Percentiles rank a stretch among this genome's conserved stretches.
These are phyloP conservation scores for Sporothrix brunneoviolacea DNA, from an alignment of 2,329 filamentous ascomycete genomes.

Conservation along the genomic window DNA sequence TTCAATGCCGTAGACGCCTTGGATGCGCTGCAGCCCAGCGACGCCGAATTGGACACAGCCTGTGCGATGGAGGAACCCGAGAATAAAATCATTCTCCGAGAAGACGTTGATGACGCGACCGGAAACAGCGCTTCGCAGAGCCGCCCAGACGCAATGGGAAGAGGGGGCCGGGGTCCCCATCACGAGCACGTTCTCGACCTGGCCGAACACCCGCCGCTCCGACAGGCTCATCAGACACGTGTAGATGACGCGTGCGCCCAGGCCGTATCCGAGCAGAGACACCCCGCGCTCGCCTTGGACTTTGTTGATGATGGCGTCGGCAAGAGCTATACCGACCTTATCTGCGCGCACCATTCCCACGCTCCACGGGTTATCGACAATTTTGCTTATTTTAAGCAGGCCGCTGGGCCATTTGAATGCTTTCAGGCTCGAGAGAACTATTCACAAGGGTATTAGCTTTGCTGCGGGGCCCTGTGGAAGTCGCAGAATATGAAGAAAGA, in stretches of 20 bases:
- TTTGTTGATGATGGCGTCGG: constrained; percentile 74
- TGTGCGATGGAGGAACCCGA: constrained; percentile 80
- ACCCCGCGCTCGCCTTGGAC: constrained; percentile 77
- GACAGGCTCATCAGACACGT: constrained; percentile 74
- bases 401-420: constrained; percentile 47
- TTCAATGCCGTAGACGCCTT: constrained; percentile 58
- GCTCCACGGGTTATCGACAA: constrained; percentile 77
- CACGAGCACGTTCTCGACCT: constrained; percentile 78
- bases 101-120: constrained; percentile 88
- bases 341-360: constrained; percentile 70
- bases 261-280: constrained; percentile 73
- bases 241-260: constrained; percentile 79
- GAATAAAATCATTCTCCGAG: constrained; percentile 78
- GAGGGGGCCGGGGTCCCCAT: constrained; percentile 78
- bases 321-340: constrained; percentile 64
- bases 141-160: constrained; percentile 65
- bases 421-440: constrained; percentile 10
- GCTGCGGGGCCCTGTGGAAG: neutral
- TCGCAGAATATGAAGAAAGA: neutral
- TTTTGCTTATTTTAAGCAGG: constrained; percentile 60
- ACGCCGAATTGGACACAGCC: constrained; percentile 77
- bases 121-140: constrained; percentile 69
- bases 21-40: constrained; percentile 71
- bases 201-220: constrained; percentile 73
- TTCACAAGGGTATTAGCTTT: neutral